Evolutionary conservation across 441 rosid species (phyloP), one percentile per base, ranked within the genome.

Genomic region (Adansonia grandidieri): DNA sequence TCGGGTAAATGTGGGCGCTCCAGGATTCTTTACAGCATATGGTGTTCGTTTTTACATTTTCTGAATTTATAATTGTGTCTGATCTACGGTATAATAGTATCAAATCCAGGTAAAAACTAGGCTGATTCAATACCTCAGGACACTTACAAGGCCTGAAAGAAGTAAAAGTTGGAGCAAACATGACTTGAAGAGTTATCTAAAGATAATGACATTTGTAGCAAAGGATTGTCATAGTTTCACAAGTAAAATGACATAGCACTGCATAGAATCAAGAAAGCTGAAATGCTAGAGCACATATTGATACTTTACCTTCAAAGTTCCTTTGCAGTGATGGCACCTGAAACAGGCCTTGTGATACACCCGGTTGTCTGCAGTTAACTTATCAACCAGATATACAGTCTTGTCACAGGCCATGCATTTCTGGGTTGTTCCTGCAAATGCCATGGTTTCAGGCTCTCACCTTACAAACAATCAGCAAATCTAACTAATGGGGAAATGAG

Each of bases 291-390:
- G 13, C 69, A 40, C 15, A 45, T 14, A 63, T 15, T 28, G 19
- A 62, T 42, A 54, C 58, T 58, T 37, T 68, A 92, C 99, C 96
- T 96, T 96, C 83, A 96, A 97, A 71, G 98, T 96, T 85, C 99
- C 99, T 84, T 87, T 91, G 91, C 99, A 96, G 88, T 96, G 99
- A 86, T 96, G 99, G 91, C 98, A 96, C 64, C 99, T 84, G 89
- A 96, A 96, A 85, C 99, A 96, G 56, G 98, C 93, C 88, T 94
- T 94, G 87, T 96, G 99, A 78, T 89, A 96, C 45, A 87, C 78
- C 24, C 99, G 89, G 78, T 92, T 96, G 78, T 96, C 99, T 15
- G 99, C 98, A 5, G 99, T 91, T 77, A 96, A 81, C 91, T 92
- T 92, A 76, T 94, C 99, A 10, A 96, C 99, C 44, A 94, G 92